Conservation (phyloP, 2,329 filamentous ascomycete genomes). For the Fusarium algeriense region DNA sequence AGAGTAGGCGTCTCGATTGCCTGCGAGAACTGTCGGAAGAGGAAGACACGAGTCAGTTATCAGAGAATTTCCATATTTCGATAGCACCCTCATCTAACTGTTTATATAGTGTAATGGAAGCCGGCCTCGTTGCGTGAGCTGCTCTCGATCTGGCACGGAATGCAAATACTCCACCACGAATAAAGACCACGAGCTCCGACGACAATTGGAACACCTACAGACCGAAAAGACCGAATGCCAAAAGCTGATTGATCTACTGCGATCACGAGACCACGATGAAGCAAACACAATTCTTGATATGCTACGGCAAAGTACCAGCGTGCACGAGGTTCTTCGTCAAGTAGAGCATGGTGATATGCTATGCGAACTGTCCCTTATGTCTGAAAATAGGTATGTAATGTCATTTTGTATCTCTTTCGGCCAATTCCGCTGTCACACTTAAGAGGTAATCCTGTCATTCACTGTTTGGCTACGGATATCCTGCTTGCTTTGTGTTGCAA, state of each 20-base stretch:
- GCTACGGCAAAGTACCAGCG: neutral
- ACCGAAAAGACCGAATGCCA: neutral
- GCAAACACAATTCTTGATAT: slow-evolving; percentile 4
- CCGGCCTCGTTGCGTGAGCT: neutral
- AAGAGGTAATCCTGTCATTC: too few relatives aligned
- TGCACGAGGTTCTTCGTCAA: slow-evolving; percentile 5
- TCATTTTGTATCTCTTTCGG: too few relatives aligned
- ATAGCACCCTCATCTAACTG: neutral
- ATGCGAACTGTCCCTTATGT: neutral
- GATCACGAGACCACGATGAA: neutral
- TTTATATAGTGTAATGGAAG: slow-evolving; percentile 9
- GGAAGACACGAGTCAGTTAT: slow-evolving; percentile 4
- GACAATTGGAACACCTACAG: neutral
- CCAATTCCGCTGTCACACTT: too few relatives aligned
- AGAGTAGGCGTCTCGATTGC: slow-evolving; percentile 6
- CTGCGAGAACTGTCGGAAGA: slow-evolving; percentile 13
- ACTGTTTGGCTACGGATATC: too few relatives aligned
- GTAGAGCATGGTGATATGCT: slow-evolving; percentile 26
- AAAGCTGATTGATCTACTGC: slow-evolving; percentile 3
- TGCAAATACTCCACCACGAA: neutral
- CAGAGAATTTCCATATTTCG: too few relatives aligned
- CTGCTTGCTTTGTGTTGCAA: neutral
- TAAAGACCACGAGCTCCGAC: neutral
- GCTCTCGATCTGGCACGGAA: neutral
- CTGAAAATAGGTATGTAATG: neutral